phyloP scores from a whole-genome alignment of 352 stramenopile genomes.

The Blastocystis sp. region DNA sequence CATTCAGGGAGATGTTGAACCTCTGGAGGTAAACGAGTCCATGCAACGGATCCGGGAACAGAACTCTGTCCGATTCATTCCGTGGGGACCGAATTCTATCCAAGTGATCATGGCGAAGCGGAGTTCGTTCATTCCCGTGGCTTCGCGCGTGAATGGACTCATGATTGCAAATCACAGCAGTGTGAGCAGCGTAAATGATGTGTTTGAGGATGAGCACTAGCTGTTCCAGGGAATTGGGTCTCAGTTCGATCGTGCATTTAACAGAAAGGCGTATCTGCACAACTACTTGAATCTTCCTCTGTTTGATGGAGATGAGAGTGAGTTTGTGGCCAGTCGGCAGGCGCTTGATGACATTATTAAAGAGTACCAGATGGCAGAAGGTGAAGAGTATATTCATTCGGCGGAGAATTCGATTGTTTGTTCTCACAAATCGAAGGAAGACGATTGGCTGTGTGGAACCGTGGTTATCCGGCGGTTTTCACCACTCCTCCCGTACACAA shows the following conservation, averaged over 20 bases:
- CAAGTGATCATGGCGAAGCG: conserved; percentile 70
- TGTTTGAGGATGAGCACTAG: conserved; percentile 63
- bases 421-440: neutral
- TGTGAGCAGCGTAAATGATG: conserved; percentile 75
- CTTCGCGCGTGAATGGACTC: conserved; percentile 74
- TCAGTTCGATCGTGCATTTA: conserved; percentile 91
- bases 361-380: conserved; percentile 33
- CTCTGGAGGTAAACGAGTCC: conserved; percentile 93
- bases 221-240: conserved; percentile 72
- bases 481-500: too few species aligned
- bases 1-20: conserved; percentile 95
- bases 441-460: too few species aligned
- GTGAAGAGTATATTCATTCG: conserved; percentile 39
- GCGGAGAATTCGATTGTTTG: neutral
- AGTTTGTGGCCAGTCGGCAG: conserved; percentile 22
- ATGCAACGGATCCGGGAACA: conserved; percentile 92
- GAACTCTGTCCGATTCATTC: conserved; percentile 90
- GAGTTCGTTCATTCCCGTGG: neutral
- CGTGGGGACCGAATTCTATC: conserved; percentile 93
- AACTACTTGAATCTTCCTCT: conserved; percentile 95
- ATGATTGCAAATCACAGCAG: conserved; percentile 98
- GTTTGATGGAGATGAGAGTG: conserved; percentile 67
- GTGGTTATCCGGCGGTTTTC: too few species aligned
- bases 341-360: neutral
- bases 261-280: conserved; percentile 94